Evolutionary conservation across 257 asterid species (phyloP), one percentile per base, ranked within the genome.

Genomic region (Leptodermis oblonga): DNA sequence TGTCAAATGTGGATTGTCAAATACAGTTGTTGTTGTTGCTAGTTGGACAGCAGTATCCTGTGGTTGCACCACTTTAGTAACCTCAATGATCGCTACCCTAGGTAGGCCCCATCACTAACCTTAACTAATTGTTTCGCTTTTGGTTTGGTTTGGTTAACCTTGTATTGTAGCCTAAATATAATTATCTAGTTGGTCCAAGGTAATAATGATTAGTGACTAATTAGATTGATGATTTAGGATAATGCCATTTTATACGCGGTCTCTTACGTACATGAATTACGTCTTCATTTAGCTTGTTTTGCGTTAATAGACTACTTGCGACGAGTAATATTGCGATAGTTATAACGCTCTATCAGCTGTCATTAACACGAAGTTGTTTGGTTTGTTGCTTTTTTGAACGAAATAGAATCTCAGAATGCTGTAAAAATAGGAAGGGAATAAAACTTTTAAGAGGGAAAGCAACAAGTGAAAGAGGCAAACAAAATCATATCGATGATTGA

Each of bases 1-100:
- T 65, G 56, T 26, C 70, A 46, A 49, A n/a, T 67, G 36, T 67
- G 39, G 15, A 56, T 25, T 25, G 20, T n/a, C 48, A 25, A 33
- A 33, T 2, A 46, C 30, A 18, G 28, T n/a, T n/a, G 48, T 7
- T 54, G 65, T 1, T 42, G 64, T 18, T 62, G 70, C 30, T 20
- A 64, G 72, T 66, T 66, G 73, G 77, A 65, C 53, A 37, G 64
- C 70, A 49, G 69, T n/a, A 67, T n/a, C 5, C 7, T 49, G 48
- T n/a, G 28, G 31, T 15, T 23, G 49, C 63, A 61, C 58, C 22
- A 7, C 41, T 14, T 60, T 60, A 61, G 17, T 7, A 28, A 22
- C 68, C 34, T 31, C n/a, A 73, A 64, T 39, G 23, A 42, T 65
- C 55, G 55, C 55, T 26, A 26, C 43, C 4, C 53, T 3, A 34